Percentiles rank a stretch among this genome's conserved stretches.
Conservation (phyloP, 495 filamentous ascomycete species). For the Xylaria castorea region DNA sequence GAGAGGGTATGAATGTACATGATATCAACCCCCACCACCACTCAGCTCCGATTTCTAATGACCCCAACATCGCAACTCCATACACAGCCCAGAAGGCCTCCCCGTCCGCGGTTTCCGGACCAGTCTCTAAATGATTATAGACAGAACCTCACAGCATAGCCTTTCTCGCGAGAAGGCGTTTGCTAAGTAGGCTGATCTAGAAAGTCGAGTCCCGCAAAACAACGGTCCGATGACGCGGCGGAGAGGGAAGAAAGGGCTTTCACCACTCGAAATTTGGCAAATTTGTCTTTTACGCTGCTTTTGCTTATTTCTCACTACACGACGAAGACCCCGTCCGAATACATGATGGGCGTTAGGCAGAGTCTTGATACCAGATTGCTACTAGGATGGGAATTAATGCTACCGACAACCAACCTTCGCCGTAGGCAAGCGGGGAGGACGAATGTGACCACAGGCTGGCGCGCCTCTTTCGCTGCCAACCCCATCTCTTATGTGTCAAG, state of each 20-base stretch:
- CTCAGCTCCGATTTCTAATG: conserved; percentile 41
- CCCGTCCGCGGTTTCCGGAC: neutral
- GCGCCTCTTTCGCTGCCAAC: conserved; percentile 44
- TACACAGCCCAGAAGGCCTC: conserved; percentile 25
- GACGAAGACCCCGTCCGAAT: conserved; percentile 33
- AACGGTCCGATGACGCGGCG: conserved; percentile 16
- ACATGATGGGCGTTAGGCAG: conserved; percentile 29
- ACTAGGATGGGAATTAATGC: conserved; percentile 28
- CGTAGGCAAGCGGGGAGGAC: conserved; percentile 36
- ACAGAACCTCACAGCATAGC: neutral
- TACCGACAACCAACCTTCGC: conserved; percentile 26
- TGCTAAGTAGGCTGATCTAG: conserved; percentile 13
- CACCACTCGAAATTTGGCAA: conserved; percentile 32
- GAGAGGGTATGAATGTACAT: conserved; percentile 45
- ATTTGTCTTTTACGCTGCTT: conserved; percentile 41
- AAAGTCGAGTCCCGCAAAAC: conserved; percentile 17
- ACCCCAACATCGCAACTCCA: conserved; percentile 39
- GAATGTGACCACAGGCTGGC: conserved; percentile 42
- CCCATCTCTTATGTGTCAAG: conserved; percentile 39
- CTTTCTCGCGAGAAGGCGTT: neutral
- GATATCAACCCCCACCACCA: conserved; percentile 40
- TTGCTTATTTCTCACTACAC: conserved; percentile 30
- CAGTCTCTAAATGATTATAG: conserved; percentile 12
- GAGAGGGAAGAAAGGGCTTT: conserved; percentile 36
- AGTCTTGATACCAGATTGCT: conserved; percentile 35